A percentile compares a stretch with the other conserved stretches of the same genome.
phyloP scores from a whole-genome alignment of 2,329 filamentous ascomycete genomes.

The Aureobasidium pullulans region DNA sequence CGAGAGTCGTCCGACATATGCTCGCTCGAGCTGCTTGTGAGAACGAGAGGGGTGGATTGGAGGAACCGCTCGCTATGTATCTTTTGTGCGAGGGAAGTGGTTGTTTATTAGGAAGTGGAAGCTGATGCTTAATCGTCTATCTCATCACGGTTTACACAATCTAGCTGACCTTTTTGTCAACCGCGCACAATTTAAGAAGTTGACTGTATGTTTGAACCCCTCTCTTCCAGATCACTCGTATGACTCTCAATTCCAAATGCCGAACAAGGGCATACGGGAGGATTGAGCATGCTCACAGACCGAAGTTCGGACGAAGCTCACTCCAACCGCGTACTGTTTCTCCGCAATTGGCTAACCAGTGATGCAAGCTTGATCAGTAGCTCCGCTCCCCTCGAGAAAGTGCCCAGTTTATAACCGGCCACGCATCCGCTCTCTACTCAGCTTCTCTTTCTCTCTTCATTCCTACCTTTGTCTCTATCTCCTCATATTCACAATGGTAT shows the following conservation, averaged over 20 bases:
- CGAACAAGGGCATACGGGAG: conserved; percentile 1
- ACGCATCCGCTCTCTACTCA: not conserved
- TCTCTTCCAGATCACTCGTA: not conserved
- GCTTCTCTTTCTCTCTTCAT: not conserved
- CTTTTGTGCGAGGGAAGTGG: not conserved
- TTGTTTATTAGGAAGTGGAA: too few species aligned
- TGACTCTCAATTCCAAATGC: conserved; percentile 10
- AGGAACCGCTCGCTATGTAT: not conserved
- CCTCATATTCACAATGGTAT: conserved; percentile 44
- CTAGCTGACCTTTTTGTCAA: not conserved
- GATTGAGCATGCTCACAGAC: not conserved
- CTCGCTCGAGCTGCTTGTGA: too few species aligned
- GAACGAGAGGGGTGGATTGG: not conserved
- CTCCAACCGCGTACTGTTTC: not conserved
- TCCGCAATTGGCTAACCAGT: conserved; percentile 7
- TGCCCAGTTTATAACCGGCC: conserved; percentile 3
- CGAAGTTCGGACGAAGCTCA: conserved; percentile 5
- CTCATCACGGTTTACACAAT: not conserved
- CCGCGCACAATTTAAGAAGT: not conserved
- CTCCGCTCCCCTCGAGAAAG: not conserved
- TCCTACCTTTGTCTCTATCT: not conserved
- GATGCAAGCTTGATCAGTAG: not conserved
- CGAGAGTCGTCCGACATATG: too few species aligned
- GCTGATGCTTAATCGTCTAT: not conserved
- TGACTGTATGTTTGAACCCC: not conserved